phyloP scores from a whole-genome alignment of 163 green algal genomes.

The Scenedesmus sp. region DNA sequence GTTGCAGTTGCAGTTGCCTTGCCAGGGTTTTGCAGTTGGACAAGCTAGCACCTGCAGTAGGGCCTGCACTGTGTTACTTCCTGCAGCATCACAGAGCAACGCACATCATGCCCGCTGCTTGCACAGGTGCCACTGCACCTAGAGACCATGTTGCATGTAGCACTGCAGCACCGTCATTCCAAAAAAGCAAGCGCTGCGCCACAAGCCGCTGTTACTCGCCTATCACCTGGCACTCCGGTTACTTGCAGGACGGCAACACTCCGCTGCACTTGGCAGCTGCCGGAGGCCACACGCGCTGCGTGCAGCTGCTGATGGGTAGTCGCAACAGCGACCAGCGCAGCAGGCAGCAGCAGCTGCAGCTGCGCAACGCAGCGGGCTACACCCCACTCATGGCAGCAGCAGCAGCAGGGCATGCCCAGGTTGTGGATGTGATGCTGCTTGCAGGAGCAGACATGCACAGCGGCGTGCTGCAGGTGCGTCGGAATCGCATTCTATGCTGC shows the following conservation, averaged over 20 bases:
- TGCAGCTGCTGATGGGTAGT: constrained; percentile 64
- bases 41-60: no score
- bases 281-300: constrained; percentile 7
- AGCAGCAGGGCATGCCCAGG: constrained; percentile 33
- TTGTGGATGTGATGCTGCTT: constrained; percentile 21
- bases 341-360: background rate
- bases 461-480: constrained; percentile 12
- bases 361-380: background rate
- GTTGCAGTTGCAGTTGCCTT: no score
- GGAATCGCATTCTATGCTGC: no score
- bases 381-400: constrained; percentile 29
- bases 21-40: no score
- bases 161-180: no score
- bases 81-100: no score
- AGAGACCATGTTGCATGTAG: no score
- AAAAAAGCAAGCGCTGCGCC: no score
- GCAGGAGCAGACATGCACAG: constrained; percentile 29
- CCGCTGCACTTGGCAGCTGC: constrained; percentile 32
- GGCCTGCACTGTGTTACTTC: no score
- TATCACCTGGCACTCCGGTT: background rate
- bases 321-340: constrained; percentile 63
- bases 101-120: no score
- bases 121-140: no score
- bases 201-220: no score
- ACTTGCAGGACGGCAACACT: constrained; percentile 25